These are phyloP conservation scores for Hymenotorrendiella dingleyae DNA, from an alignment of 2,329 filamentous ascomycete species.

Conservation along the genomic window DNA sequence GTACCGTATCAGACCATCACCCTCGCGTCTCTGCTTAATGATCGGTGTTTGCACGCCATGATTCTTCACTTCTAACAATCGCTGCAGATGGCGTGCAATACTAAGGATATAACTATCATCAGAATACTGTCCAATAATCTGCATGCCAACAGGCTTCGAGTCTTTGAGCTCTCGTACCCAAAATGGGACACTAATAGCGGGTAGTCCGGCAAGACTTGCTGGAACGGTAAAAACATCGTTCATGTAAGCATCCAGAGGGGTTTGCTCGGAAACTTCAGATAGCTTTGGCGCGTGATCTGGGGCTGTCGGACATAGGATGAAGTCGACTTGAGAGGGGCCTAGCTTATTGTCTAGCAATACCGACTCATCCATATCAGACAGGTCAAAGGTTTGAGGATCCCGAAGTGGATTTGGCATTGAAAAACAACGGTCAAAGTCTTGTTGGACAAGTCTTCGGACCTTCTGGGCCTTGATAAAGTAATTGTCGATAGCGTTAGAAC, in stretches of 20 bases:
- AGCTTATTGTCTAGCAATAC: constrained; percentile 46
- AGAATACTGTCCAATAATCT: constrained; percentile 77
- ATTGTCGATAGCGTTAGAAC: constrained; percentile 86
- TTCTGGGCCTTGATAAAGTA: constrained; percentile 95
- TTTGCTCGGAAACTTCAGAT: constrained; percentile 48
- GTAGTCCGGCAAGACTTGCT: constrained; percentile 84
- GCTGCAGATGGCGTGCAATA: too few species aligned
- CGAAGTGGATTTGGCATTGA: constrained; percentile 61
- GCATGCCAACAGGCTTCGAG: constrained; percentile 54
- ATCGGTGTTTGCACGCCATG: too few species aligned
- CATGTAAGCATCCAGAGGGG: constrained; percentile 70
- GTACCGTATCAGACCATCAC: too few species aligned
- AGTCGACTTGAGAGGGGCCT: constrained; percentile 65
- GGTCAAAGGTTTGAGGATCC: constrained; percentile 46
- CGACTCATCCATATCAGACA: constrained; percentile 54
- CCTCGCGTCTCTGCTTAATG: too few species aligned
- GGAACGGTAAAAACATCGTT: constrained; percentile 97
- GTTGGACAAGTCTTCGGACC: constrained; percentile 74
- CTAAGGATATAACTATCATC: constrained; percentile 61
- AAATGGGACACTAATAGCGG: constrained; percentile 77
- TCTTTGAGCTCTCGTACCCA: constrained; percentile 23
- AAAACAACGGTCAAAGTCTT: constrained; percentile 82
- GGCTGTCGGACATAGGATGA: constrained; percentile 81
- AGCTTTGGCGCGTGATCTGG: constrained; percentile 67
- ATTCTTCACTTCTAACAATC: too few species aligned